Evolutionary conservation across 2,329 filamentous ascomycete genomes (phyloP).

Genomic region (Curvularia sp.): DNA sequence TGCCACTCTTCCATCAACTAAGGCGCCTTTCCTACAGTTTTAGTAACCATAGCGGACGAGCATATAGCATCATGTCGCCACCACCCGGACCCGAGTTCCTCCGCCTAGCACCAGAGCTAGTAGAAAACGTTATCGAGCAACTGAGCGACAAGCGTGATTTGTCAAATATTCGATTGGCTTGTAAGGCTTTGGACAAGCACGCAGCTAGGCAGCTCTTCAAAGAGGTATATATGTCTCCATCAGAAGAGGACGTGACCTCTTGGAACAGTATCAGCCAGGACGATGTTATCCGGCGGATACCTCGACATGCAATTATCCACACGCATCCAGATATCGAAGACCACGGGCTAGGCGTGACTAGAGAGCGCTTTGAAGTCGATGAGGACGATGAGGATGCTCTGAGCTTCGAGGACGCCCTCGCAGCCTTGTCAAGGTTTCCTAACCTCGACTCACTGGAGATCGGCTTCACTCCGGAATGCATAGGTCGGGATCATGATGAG

Average conservation of each 20-base stretch:
- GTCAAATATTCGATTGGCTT: not conserved
- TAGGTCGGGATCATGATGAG: not conserved
- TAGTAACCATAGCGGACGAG: not conserved
- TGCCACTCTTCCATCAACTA: not conserved
- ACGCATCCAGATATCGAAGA: not conserved
- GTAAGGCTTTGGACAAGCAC: not conserved
- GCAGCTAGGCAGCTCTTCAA: not conserved
- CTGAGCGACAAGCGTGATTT: not conserved
- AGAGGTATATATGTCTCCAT: not conserved
- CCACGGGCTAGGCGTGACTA: not conserved
- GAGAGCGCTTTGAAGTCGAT: not conserved
- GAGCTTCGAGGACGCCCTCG: not conserved
- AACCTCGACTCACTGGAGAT: not conserved
- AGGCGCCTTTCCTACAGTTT: not conserved
- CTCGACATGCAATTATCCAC: not conserved
- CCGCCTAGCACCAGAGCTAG: not conserved
- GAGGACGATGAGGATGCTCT: not conserved
- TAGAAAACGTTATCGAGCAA: not conserved
- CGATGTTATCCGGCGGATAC: not conserved
- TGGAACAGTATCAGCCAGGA: not conserved
- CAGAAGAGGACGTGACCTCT: not conserved
- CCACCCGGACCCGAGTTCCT: not conserved
- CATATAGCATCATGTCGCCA: not conserved
- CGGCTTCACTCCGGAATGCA: not conserved
- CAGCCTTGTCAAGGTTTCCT: not conserved